These are phyloP conservation scores for Phytophthora nicotianae DNA, from an alignment of 352 stramenopile species.

Conservation along the genomic window DNA sequence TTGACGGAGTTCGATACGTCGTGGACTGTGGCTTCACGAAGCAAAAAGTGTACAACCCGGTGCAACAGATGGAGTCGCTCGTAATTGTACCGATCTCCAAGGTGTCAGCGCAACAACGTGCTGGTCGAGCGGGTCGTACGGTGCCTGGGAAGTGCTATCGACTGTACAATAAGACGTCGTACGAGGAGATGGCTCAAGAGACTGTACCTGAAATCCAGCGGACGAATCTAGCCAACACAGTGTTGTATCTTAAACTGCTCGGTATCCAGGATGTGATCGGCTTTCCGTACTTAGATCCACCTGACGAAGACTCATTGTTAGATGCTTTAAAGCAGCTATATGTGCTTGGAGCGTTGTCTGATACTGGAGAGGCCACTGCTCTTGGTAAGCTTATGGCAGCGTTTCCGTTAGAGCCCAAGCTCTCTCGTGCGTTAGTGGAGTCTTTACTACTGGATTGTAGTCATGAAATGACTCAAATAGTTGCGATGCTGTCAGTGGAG, in stretches of 20 bases:
- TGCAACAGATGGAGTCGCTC: conserved; percentile 78
- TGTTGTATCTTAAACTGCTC: conserved; percentile 90
- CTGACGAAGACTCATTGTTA: conserved; percentile 68
- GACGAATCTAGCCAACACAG: conserved; percentile 93
- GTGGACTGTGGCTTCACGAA: conserved; percentile 86
- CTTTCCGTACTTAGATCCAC: conserved; percentile 75
- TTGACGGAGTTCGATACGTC: conserved; percentile 93
- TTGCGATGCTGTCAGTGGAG: conserved; percentile 88
- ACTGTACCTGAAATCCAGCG: conserved; percentile 98
- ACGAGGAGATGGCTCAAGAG: conserved; percentile 96
- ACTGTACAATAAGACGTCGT: conserved; percentile 98
- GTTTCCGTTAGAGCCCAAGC: conserved; percentile 85
- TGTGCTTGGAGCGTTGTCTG: conserved; percentile 66
- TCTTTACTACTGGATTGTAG: conserved; percentile 61
- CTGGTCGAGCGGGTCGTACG: conserved; percentile 95
- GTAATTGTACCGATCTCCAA: conserved; percentile 96
- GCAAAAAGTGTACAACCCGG: conserved; percentile 93
- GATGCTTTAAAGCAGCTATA: conserved; percentile 82
- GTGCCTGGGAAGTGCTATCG: conserved; percentile 98
- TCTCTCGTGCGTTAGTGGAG: conserved; percentile 68
- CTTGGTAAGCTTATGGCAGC: conserved; percentile 82
- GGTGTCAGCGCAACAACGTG: conserved; percentile 93
- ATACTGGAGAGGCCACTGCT: conserved; percentile 51
- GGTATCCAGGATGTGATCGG: conserved; percentile 73
- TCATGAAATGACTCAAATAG: conserved; percentile 68